phyloP scores from a whole-genome alignment of 805 yeast species.

The Ogataea degrootiae region DNA sequence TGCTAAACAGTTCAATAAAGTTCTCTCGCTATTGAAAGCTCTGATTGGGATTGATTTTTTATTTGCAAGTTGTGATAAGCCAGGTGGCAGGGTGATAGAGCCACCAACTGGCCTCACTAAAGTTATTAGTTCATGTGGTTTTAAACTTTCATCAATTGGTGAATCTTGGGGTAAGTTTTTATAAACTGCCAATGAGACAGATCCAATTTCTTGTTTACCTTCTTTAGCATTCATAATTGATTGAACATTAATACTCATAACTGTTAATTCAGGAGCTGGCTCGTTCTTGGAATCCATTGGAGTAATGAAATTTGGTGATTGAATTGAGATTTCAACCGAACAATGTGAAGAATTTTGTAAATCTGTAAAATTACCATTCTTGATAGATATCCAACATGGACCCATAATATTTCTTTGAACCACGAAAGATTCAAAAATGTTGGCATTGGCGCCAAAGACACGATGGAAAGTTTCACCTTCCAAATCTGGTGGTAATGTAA shows the following conservation, averaged over 20 bases:
- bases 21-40: slow-evolving; percentile 66
- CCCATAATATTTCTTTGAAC: slow-evolving; percentile 86
- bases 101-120: slow-evolving; percentile 75
- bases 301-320: slow-evolving; percentile 41
- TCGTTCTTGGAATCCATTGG: slow-evolving; percentile 38
- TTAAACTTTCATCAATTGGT: slow-evolving; percentile 55
- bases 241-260: slow-evolving; percentile 73
- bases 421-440: slow-evolving; percentile 81
- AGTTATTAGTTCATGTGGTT: slow-evolving; percentile 62
- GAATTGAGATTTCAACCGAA: slow-evolving; percentile 64
- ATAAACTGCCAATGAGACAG: slow-evolving; percentile 74
- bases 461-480: slow-evolving; percentile 73
- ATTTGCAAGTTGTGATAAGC: slow-evolving; percentile 57
- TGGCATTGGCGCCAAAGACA: slow-evolving; percentile 74
- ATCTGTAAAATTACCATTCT: slow-evolving; percentile 53
- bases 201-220: slow-evolving; percentile 81
- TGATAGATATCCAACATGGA: slow-evolving; percentile 90
- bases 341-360: slow-evolving; percentile 73
- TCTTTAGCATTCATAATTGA: slow-evolving; percentile 70
- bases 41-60: slow-evolving; percentile 49
- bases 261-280: slow-evolving; percentile 63
- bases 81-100: slow-evolving; percentile 64
- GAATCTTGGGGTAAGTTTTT: slow-evolving; percentile 69
- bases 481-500: slow-evolving; percentile 53
- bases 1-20: slow-evolving; percentile 68